Evolutionary conservation across 2,329 filamentous ascomycete species (phyloP), one percentile per base, ranked within the genome.

Genomic region (Kalaharituber pfeilii): DNA sequence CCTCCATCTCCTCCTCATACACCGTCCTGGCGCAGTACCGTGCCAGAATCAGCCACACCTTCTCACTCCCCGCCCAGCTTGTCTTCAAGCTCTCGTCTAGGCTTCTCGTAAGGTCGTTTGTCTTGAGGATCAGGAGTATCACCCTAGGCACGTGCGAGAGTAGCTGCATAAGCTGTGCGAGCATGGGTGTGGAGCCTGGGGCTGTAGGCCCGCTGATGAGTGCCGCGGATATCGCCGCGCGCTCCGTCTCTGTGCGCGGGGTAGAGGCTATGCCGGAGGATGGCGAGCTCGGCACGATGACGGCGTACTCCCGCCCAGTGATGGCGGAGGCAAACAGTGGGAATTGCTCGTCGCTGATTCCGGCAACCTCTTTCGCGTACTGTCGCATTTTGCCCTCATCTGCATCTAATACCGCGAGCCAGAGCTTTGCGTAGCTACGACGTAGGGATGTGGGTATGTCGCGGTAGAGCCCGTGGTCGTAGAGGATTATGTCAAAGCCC

Each of bases 401-500:
- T 0, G 84, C 83, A 62, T 96, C 86, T 52, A 98, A 83, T 24
- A 98, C 86, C 4, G 91, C 88, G 9, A 98, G 79, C 91, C 91
- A 98, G 67, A 98, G 83, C 69, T 95, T 94, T 52, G 91, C 91
- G 64, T 98, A 98, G 18, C 82, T 85, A 24, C 87, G 79, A 52
- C 87, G 81, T 26, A 95, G 70, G 1, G 78, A 70, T 54, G 80
- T 72, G 0, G 88, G 85, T 52, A 96, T 96, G 62, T 94, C 86
- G 55, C 93, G 84, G 69, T 98, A 98, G 2, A 98, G 75, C 2
- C 91, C 93, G 67, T 98, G 91, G 66, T 98, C 91, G 70, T 98
- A 98, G 2, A 98, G 76, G 54, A 98, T 82, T 53, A 98, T 78
- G 66, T 98, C 91, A 65, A 98, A 98, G 68, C 96, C 96, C 36